Percentiles rank a stretch among this genome's conserved stretches.
phyloP scores from a whole-genome alignment of 208 protist species.

The Leptomonas seymouri region DNA sequence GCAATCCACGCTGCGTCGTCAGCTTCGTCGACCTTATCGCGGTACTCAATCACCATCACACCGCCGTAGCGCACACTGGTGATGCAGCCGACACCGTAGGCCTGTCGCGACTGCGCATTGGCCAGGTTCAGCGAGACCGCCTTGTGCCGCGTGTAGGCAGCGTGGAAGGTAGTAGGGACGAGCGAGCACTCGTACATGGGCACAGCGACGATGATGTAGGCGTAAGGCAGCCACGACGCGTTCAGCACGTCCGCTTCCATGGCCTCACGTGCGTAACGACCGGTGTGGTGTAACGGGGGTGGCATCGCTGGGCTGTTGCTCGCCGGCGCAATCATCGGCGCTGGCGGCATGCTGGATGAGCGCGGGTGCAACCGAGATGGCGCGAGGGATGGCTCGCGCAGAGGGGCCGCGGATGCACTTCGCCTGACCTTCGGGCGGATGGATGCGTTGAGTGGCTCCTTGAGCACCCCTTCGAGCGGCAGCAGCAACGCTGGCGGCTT shows the following conservation, averaged over 20 bases:
- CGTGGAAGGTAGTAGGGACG: slow-evolving; percentile 51
- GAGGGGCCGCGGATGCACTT: not conserved
- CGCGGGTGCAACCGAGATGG: slow-evolving; percentile 5
- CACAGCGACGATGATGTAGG: slow-evolving; percentile 57
- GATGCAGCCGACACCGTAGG: slow-evolving; percentile 67
- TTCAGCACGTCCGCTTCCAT: slow-evolving; percentile 29
- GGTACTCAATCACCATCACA: slow-evolving; percentile 60
- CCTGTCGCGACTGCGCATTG: slow-evolving; percentile 40
- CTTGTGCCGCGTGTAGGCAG: slow-evolving; percentile 35
- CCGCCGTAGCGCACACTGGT: slow-evolving; percentile 63
- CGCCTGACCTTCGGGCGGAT: not conserved
- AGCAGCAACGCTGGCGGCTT: not conserved
- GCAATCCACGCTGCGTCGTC: slow-evolving; percentile 48
- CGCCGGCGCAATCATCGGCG: not conserved
- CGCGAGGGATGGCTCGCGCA: not conserved
- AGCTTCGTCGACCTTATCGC: slow-evolving; percentile 38
- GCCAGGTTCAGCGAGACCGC: slow-evolving; percentile 59
- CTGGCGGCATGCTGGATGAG: slow-evolving; percentile 4
- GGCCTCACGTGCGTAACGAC: slow-evolving; percentile 26
- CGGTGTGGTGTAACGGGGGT: slow-evolving; percentile 9
- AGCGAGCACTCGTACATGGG: slow-evolving; percentile 72
- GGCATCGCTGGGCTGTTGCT: not conserved
- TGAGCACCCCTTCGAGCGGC: not conserved
- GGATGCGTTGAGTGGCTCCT: not conserved
- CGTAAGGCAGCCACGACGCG: slow-evolving; percentile 56